Conservation (phyloP, 1,139 yeast species). For the Arxiozyma bovina region DNA sequence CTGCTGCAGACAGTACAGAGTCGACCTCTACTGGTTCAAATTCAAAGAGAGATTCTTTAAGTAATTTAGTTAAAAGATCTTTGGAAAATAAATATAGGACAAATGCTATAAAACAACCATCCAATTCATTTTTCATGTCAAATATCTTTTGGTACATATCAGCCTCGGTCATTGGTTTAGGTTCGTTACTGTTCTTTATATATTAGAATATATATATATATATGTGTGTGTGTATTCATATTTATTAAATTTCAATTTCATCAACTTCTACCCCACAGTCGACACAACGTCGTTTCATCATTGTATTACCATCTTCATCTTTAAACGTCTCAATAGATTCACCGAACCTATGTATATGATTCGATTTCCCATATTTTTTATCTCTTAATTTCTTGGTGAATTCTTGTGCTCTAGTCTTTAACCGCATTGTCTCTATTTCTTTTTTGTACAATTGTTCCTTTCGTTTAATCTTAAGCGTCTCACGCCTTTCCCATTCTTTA, state of each 20-base stretch:
- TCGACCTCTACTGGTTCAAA: slow-evolving; percentile 14
- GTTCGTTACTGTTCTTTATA: slow-evolving; percentile 24
- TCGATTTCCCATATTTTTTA: slow-evolving; percentile 37
- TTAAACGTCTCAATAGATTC: slow-evolving; percentile 40
- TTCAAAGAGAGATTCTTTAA: slow-evolving; percentile 31
- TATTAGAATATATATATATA: slow-evolving; percentile 1
- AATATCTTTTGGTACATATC: slow-evolving; percentile 22
- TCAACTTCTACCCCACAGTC: slow-evolving; percentile 67
- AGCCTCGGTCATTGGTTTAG: slow-evolving; percentile 23
- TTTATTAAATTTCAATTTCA: slow-evolving; percentile 2
- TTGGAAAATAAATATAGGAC: slow-evolving; percentile 76
- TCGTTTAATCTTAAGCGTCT: slow-evolving; percentile 58
- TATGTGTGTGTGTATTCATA: neutral
- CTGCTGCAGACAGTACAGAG: slow-evolving; percentile 35
- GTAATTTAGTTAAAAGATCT: slow-evolving; percentile 52
- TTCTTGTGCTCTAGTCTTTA: slow-evolving; percentile 87
- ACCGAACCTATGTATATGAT: slow-evolving; percentile 77
- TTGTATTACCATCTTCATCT: slow-evolving; percentile 38
- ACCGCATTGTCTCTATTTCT: slow-evolving; percentile 75
- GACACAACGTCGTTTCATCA: slow-evolving; percentile 55
- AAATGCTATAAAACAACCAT: slow-evolving; percentile 39
- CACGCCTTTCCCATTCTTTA: slow-evolving; percentile 84
- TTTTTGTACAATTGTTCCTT: slow-evolving; percentile 72
- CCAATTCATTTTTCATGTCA: slow-evolving; percentile 14
- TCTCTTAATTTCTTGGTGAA: slow-evolving; percentile 61